phyloP scores from a whole-genome alignment of 1,284 basidiomycete species.

The Trichosporon sp. region DNA sequence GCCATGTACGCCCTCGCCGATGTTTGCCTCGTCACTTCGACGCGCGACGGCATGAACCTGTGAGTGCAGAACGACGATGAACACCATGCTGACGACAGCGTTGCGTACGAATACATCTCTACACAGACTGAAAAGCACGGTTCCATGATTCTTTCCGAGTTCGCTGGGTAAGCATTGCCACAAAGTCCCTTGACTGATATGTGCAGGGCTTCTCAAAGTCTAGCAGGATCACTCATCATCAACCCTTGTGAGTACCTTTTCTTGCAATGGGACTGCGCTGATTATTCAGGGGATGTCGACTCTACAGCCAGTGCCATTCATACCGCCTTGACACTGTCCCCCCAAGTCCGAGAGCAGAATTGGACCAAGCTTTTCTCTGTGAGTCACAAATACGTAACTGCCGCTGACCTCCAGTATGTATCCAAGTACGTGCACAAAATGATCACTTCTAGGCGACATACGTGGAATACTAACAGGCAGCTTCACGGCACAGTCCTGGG shows the following conservation, averaged over 20 bases:
- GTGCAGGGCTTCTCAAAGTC: constrained; percentile 73
- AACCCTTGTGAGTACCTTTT: constrained; percentile 64
- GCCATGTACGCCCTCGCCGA: constrained; percentile 95
- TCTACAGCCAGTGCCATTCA: constrained; percentile 94
- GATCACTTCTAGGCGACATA: background rate
- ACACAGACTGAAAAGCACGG: constrained; percentile 89
- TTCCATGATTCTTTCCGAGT: constrained; percentile 96
- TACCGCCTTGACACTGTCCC: constrained; percentile 84
- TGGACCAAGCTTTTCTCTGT: constrained; percentile 88
- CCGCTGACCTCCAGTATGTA: constrained; percentile 55
- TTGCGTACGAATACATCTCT: constrained; percentile 99
- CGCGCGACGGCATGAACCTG: constrained; percentile 97
- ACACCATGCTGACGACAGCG: constrained; percentile 54
- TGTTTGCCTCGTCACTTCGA: constrained; percentile 90
- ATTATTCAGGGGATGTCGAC: constrained; percentile 64
- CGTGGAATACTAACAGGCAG: constrained; percentile 1
- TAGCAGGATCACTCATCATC: constrained; percentile 88
- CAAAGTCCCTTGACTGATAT: background rate
- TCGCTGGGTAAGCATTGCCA: constrained; percentile 59
- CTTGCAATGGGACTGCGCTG: background rate
- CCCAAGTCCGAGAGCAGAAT: constrained; percentile 75
- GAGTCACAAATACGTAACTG: constrained; percentile 16
- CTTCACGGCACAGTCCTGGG: constrained; percentile 85
- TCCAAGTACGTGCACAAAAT: constrained; percentile 58
- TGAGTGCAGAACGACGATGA: background rate